Evolutionary conservation across 1,139 yeast species (phyloP).

Genomic region (Suhomyces anneliseae): DNA sequence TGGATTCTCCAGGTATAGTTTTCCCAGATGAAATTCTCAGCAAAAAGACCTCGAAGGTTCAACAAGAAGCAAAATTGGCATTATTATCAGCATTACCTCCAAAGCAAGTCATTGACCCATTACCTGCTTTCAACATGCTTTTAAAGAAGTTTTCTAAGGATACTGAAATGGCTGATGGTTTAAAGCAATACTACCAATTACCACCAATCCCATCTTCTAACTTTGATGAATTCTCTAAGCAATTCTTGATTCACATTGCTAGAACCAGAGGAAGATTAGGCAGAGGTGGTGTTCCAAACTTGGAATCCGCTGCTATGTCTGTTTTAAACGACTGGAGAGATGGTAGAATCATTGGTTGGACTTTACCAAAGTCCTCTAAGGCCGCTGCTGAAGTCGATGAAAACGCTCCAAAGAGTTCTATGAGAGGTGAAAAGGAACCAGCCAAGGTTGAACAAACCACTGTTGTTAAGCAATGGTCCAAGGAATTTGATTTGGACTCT

Average conservation of each 20-base stretch:
- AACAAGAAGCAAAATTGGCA: conserved; percentile 85
- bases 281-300: conserved; percentile 89
- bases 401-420: conserved; percentile 43
- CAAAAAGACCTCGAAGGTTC: conserved; percentile 52
- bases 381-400: conserved; percentile 25
- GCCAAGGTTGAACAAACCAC: conserved; percentile 70
- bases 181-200: conserved; percentile 68
- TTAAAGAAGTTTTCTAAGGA: conserved; percentile 73
- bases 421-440: conserved; percentile 49
- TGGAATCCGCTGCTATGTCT: conserved; percentile 79
- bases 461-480: conserved; percentile 87
- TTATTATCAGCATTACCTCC: conserved; percentile 89
- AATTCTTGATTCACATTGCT: conserved; percentile 88
- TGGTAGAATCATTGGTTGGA: conserved; percentile 92
- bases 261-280: conserved; percentile 91
- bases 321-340: conserved; percentile 96
- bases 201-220: conserved; percentile 77
- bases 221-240: conserved; percentile 70
- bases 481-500: conserved; percentile 90
- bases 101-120: conserved; percentile 80
- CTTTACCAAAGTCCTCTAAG: conserved; percentile 70
- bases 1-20: conserved; percentile 97
- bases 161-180: conserved; percentile 71
- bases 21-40: conserved; percentile 70
- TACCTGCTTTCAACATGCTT: conserved; percentile 74